phyloP scores from a whole-genome alignment of 2,329 filamentous ascomycete genomes.

The Ilyonectria destructans region DNA sequence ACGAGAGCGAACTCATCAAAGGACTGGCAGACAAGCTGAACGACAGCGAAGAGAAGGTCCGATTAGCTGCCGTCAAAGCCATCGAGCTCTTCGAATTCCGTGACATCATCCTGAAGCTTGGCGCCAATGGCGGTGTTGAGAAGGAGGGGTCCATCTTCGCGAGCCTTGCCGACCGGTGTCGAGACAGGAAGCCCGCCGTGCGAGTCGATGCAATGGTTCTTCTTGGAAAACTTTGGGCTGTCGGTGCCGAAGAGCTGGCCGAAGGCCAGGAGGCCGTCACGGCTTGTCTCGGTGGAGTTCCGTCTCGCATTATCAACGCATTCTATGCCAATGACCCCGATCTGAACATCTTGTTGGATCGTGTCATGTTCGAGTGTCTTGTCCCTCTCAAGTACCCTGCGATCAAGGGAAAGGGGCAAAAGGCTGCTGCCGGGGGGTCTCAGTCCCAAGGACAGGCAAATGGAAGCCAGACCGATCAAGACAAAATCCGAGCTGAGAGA shows the following conservation, averaged over 20 bases:
- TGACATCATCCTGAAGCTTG: slow-evolving; percentile 87
- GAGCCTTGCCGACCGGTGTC: slow-evolving; percentile 88
- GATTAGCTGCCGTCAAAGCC: slow-evolving; percentile 89
- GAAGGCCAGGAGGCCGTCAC: slow-evolving; percentile 84
- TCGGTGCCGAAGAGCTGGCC: slow-evolving; percentile 88
- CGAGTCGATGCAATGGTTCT: slow-evolving; percentile 90
- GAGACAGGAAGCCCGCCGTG: slow-evolving; percentile 87
- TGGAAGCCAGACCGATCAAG: slow-evolving; percentile 73
- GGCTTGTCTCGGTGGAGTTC: slow-evolving; percentile 84
- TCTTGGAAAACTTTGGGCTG: slow-evolving; percentile 92
- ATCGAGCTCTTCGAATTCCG: slow-evolving; percentile 86
- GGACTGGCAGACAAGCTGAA: slow-evolving; percentile 85
- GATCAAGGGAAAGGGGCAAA: slow-evolving; percentile 72
- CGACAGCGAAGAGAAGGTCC: slow-evolving; percentile 92
- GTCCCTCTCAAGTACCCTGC: slow-evolving; percentile 92
- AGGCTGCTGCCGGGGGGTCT: slow-evolving; percentile 72
- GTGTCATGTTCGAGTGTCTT: slow-evolving; percentile 88
- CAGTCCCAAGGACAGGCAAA: slow-evolving; percentile 63
- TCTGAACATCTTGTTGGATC: slow-evolving; percentile 87
- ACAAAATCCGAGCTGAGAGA: slow-evolving; percentile 86
- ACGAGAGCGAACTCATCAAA: slow-evolving; percentile 83
- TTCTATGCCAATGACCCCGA: slow-evolving; percentile 93
- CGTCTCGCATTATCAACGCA: slow-evolving; percentile 87
- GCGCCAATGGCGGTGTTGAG: slow-evolving; percentile 80
- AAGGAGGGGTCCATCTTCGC: slow-evolving; percentile 85